Conservation (phyloP, 805 yeast genomes). For the Saccharomycopsis schoenii region DNA sequence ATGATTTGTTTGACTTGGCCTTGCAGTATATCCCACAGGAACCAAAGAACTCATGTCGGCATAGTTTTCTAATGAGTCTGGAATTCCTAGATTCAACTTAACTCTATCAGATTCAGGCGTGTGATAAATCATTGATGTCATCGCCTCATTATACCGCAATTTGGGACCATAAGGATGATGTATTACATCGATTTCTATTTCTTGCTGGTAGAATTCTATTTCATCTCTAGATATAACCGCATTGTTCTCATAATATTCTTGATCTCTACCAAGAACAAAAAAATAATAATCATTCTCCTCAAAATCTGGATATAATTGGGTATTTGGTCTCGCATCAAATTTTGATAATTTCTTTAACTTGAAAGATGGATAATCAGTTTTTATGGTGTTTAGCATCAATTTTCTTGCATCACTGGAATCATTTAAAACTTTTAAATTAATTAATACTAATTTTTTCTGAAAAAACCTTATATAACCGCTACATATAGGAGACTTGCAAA, state of each 20-base stretch:
- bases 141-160: background rate
- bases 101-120: background rate
- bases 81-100: background rate
- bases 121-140: background rate
- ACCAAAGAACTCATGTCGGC: background rate
- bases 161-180: background rate
- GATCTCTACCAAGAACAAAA: slow-evolving; percentile 5
- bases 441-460: slow-evolving; percentile 4
- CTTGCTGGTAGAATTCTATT: background rate
- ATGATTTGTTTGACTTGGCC: background rate
- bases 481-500: slow-evolving; percentile 34
- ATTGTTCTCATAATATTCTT: background rate
- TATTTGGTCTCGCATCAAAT: slow-evolving; percentile 1
- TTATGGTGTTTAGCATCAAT: background rate
- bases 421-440: slow-evolving; percentile 4
- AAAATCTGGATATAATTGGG: background rate
- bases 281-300: slow-evolving; percentile 5
- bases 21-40: background rate
- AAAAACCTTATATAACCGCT: slow-evolving; percentile 31
- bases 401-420: background rate
- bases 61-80: background rate
- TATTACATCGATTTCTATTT: background rate
- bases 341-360: slow-evolving; percentile 5
- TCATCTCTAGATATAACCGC: background rate
- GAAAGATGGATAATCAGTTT: background rate